A percentile compares a stretch with the other conserved stretches of the same genome.
Evolutionary conservation across 1,284 basidiomycete genomes (phyloP).

Genomic region (Rhodotorula sp.): DNA sequence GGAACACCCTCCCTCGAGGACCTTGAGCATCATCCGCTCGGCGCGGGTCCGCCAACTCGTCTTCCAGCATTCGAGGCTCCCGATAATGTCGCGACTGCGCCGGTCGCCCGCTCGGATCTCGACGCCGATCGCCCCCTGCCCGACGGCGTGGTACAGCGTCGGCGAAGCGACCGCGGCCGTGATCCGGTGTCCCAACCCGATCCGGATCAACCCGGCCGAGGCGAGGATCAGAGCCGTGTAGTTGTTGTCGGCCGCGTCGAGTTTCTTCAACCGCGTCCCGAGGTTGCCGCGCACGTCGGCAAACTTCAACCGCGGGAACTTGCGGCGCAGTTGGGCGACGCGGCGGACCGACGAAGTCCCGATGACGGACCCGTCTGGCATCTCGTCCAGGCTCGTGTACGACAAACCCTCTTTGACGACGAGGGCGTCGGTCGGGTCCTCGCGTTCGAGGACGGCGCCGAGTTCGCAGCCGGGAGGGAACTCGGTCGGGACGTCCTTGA

Average conservation of each 20-base stretch:
- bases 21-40: slow-evolving; percentile 81
- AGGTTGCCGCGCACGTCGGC: slow-evolving; percentile 65
- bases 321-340: slow-evolving; percentile 83
- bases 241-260: slow-evolving; percentile 79
- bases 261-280: slow-evolving; percentile 79
- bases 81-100: slow-evolving; percentile 63
- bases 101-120: slow-evolving; percentile 76
- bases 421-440: slow-evolving; percentile 85
- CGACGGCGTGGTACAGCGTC: slow-evolving; percentile 85
- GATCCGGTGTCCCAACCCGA: slow-evolving; percentile 65
- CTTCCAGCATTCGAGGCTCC: slow-evolving; percentile 62
- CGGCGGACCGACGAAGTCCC: slow-evolving; percentile 93
- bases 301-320: slow-evolving; percentile 77
- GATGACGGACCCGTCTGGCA: slow-evolving; percentile 84
- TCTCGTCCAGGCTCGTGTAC: slow-evolving; percentile 75
- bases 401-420: slow-evolving; percentile 73
- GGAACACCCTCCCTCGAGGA: slow-evolving; percentile 93
- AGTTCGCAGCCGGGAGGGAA: slow-evolving; percentile 77
- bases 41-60: slow-evolving; percentile 66
- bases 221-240: slow-evolving; percentile 91
- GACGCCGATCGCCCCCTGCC: slow-evolving; percentile 87
- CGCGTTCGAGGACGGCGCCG: slow-evolving; percentile 80
- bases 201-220: slow-evolving; percentile 85
- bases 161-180: slow-evolving; percentile 69
- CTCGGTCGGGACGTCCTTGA: slow-evolving; percentile 90